Conservation (phyloP, 2,329 filamentous ascomycete genomes). For the Penicillium brasilianum region DNA sequence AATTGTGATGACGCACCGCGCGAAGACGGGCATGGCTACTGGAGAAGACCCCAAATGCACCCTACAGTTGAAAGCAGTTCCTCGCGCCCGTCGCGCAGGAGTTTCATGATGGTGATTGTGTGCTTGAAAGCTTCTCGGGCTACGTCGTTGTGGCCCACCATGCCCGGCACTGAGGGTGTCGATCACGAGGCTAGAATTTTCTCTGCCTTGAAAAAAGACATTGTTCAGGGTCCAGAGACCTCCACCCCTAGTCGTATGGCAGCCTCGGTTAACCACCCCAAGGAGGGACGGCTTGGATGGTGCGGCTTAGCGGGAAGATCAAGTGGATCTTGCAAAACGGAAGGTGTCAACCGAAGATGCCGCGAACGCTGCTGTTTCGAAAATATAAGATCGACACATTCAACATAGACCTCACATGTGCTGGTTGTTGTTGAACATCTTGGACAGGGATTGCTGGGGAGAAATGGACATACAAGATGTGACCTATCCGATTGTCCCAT, state of each 20-base stretch:
- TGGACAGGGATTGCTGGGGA: not conserved
- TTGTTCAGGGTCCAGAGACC: not conserved
- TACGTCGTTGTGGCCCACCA: not conserved
- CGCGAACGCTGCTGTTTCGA: not conserved
- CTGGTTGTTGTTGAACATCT: not conserved
- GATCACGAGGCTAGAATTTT: not conserved
- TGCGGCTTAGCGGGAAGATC: slow-evolving; percentile 22
- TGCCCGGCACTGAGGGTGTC: not conserved
- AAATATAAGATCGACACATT: not conserved
- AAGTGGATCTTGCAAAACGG: slow-evolving; percentile 10
- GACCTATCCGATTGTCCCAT: not conserved
- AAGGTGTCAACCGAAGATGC: slow-evolving; percentile 9
- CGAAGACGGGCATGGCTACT: too few species aligned
- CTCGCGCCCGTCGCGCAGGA: not conserved
- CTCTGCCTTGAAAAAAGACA: not conserved
- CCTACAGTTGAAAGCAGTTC: not conserved
- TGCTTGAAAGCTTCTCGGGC: not conserved
- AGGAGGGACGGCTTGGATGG: slow-evolving; percentile 10
- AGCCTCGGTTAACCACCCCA: not conserved
- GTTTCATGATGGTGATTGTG: not conserved
- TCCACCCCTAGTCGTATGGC: not conserved
- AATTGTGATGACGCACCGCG: not conserved
- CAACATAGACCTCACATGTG: not conserved
- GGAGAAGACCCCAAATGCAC: not conserved
- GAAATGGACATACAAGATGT: not conserved